Conservation (phyloP, 345 rosid genomes). For the Dovyalis caffra region DNA sequence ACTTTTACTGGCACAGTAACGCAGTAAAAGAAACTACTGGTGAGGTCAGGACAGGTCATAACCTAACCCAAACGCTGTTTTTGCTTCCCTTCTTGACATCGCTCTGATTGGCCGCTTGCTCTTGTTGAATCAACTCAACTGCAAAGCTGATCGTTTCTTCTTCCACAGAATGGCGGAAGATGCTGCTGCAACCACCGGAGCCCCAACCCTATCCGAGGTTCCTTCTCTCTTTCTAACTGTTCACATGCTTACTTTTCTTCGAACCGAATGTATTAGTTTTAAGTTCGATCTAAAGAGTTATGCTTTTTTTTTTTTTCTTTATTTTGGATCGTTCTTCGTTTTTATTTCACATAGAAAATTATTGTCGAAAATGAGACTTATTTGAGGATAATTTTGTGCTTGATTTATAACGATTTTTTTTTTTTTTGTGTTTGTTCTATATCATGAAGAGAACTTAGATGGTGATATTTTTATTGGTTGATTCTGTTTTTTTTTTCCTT, state of each 20-base stretch:
- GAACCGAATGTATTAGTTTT: no score
- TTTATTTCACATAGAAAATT: not conserved
- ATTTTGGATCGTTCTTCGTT: not conserved
- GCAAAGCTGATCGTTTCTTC: conserved; percentile 22
- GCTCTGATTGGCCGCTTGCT: conserved; percentile 15
- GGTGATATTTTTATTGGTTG: not conserved
- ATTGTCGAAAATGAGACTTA: not conserved
- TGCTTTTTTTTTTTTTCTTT: not conserved
- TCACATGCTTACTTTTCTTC: not conserved
- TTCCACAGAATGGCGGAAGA: conserved; percentile 63
- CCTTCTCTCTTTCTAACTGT: not conserved
- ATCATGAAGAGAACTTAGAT: not conserved
- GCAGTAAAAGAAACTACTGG: not conserved
- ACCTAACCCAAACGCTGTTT: conserved; percentile 1
- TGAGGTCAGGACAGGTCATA: not conserved
- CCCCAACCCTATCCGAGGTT: conserved; percentile 69
- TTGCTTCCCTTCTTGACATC: not conserved
- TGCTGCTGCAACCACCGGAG: conserved; percentile 20
- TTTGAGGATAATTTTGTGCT: not conserved
- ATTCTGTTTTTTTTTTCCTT: not conserved
- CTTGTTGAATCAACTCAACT: conserved; percentile 16
- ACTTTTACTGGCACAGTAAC: conserved; percentile 10
- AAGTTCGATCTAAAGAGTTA: not conserved
- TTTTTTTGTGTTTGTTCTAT: not conserved
- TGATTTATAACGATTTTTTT: no score